These are phyloP conservation scores for Lactarius hatsudake DNA, from an alignment of 768 basidiomycete species.

Conservation along the genomic window DNA sequence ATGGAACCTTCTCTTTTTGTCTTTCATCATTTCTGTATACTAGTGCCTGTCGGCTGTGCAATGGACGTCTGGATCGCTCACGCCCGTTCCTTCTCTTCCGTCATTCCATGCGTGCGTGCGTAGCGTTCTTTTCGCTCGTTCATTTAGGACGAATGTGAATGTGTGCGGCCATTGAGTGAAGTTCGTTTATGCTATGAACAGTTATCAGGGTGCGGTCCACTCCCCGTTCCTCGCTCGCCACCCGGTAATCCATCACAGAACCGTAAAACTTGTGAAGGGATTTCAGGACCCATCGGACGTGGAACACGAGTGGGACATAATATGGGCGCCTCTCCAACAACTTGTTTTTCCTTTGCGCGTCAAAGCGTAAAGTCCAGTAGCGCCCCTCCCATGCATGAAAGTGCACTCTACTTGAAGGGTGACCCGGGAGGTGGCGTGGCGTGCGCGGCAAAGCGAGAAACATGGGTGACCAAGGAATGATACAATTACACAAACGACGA, in stretches of 20 bases:
- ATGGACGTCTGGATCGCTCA: not conserved
- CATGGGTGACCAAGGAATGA: not conserved
- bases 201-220: not conserved
- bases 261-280: not conserved
- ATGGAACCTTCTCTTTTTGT: constrained; percentile 10
- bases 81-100: not conserved
- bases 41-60: constrained; percentile 1
- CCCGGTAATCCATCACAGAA: constrained; percentile 8
- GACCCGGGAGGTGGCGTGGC: constrained; percentile 17
- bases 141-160: not conserved
- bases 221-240: not conserved
- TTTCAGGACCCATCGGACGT: not conserved
- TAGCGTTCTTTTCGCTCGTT: constrained; percentile 1
- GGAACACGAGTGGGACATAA: not conserved
- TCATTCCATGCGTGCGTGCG: not conserved
- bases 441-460: constrained; percentile 17
- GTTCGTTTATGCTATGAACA: not conserved
- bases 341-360: not conserved
- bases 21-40: not conserved
- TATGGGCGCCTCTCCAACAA: constrained; percentile 1
- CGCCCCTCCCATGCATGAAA: not conserved
- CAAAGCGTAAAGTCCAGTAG: constrained; percentile 13
- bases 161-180: not conserved
- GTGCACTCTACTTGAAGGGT: not conserved
- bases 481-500: not conserved